Evolutionary conservation across 306 rosid species (phyloP), one percentile per base, ranked within the genome.

Genomic region (Ormosia semicastrata): DNA sequence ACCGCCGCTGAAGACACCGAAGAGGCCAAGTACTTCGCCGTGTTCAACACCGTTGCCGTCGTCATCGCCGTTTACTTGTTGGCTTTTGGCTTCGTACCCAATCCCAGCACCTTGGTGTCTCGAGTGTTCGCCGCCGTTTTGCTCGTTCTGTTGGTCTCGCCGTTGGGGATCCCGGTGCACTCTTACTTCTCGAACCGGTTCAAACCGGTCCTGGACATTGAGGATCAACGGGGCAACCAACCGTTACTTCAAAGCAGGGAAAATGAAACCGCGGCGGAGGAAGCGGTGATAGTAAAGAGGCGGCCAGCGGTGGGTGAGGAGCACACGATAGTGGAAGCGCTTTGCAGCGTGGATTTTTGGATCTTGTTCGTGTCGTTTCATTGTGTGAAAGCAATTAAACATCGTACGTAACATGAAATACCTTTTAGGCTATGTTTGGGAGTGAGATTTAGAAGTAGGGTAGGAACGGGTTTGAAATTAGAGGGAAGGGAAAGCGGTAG

Each of bases 381-480:
- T 15, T 92, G 99, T 34, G 99, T n/a, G n/a, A n/a, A n/a, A n/a
- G n/a, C n/a, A n/a, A n/a, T n/a, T n/a, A n/a, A n/a, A n/a, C n/a
- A n/a, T n/a, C n/a, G n/a, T n/a, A n/a, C n/a, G n/a, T n/a, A n/a
- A n/a, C n/a, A n/a, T n/a, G n/a, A n/a, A n/a, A n/a, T n/a, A n/a
- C n/a, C n/a, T n/a, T n/a, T n/a, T n/a, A n/a, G n/a, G n/a, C n/a
- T n/a, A n/a, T n/a, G n/a, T n/a, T n/a, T n/a, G n/a, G n/a, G n/a
- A n/a, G n/a, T n/a, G n/a, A n/a, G n/a, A n/a, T n/a, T n/a, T n/a
- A n/a, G n/a, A n/a, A n/a, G n/a, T n/a, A n/a, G 99, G 1, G 99
- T 95, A 2, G 99, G 99, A 37, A 95, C 89, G 0, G 99, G 99
- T 7, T 73, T 95, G 85, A 97, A n/a, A n/a, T n/a, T n/a, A n/a